Percentiles rank a stretch among this genome's conserved stretches.
These are phyloP conservation scores for Guadua angustifolia DNA, from an alignment of 176 grass and related monocot genomes.

Conservation along the genomic window DNA sequence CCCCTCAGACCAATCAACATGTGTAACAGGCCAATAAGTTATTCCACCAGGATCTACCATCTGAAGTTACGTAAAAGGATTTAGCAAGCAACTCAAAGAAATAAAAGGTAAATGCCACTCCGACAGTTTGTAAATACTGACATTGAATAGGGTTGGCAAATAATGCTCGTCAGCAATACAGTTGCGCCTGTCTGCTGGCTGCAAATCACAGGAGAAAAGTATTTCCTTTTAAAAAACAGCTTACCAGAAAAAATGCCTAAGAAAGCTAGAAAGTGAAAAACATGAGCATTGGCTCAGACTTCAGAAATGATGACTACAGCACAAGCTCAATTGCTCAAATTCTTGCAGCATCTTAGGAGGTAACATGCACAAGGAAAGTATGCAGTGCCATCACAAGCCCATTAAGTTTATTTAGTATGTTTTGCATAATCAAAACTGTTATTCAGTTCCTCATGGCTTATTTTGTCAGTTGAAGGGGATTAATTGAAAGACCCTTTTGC, in stretches of 20 bases:
- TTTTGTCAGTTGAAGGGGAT: constrained; percentile 9
- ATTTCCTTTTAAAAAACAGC: constrained; percentile 17
- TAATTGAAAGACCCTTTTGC: constrained; percentile 14
- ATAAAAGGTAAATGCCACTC: constrained; percentile 31
- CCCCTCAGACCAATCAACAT: constrained; percentile 97
- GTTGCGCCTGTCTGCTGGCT: constrained; percentile 89
- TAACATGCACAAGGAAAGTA: background rate
- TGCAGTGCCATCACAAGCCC: background rate
- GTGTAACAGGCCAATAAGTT: constrained; percentile 92
- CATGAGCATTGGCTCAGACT: background rate
- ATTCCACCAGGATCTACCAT: constrained; percentile 95
- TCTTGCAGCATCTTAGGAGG: background rate
- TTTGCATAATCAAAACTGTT: background rate
- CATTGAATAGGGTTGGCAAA: constrained; percentile 91
- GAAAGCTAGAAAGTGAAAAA: constrained; percentile 22
- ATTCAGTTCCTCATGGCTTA: constrained; percentile 23
- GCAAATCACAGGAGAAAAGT: constrained; percentile 43
- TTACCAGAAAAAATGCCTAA: constrained; percentile 14
- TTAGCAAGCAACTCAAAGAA: constrained; percentile 26
- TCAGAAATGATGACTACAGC: constrained; percentile 8
- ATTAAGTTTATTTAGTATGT: constrained; percentile 15
- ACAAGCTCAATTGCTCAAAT: background rate
- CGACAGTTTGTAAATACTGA: constrained; percentile 53
- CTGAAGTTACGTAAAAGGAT: constrained; percentile 50
- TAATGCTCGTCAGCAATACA: constrained; percentile 99